Base-by-base conservation (phyloP, 257 asterid genomes). In the Nicotiana benthamiana region DNA sequence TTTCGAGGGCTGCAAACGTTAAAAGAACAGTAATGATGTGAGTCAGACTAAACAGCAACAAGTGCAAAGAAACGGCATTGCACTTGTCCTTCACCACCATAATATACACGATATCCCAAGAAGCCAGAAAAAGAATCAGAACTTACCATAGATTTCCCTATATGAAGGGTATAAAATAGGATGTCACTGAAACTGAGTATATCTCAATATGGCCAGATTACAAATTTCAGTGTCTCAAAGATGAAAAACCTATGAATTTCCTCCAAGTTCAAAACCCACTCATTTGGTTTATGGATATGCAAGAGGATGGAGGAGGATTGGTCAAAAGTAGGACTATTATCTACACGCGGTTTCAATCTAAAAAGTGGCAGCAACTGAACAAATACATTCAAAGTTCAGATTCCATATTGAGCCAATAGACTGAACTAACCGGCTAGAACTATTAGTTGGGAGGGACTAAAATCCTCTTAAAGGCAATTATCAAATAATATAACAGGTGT, bases 1-100 rank as follows among this genome's bases (percentile, higher is more conserved):
- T 79, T 48, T 82, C 84, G 63, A 11, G 79, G 28, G 84, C 56
- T 72, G 78, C 60, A 72, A 72, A 24, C 24, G 46, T 72, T 46
- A n/a, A 12, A 43, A 46, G 40, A 46, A 46, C 57, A 34, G 9
- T 13, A 46, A 24, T 46, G 78, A 72, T 72, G 61, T 13, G 36
- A 15, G 78, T 72, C 60, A 46, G 48, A 43, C 77, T 70, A 43
- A 70, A 72, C 78, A 72, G 40, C 60, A 72, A 3, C 3, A 15
- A 11, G 48, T 48, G 61, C 60, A 72, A 72, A 48, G 32, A 60
- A 70, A 70, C 6, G 26, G 78, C 40, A 48, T 15, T 13, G 60
- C 7, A 46, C 40, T 46, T 46, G 40, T 70, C 57, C 77, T 68
- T 51, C 60, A 24, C 54, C 30, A 11, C 18, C 17, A 4, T 67